These are phyloP conservation scores for Calonectria pseudoturangicola DNA, from an alignment of 2,329 filamentous ascomycete species.

Conservation along the genomic window DNA sequence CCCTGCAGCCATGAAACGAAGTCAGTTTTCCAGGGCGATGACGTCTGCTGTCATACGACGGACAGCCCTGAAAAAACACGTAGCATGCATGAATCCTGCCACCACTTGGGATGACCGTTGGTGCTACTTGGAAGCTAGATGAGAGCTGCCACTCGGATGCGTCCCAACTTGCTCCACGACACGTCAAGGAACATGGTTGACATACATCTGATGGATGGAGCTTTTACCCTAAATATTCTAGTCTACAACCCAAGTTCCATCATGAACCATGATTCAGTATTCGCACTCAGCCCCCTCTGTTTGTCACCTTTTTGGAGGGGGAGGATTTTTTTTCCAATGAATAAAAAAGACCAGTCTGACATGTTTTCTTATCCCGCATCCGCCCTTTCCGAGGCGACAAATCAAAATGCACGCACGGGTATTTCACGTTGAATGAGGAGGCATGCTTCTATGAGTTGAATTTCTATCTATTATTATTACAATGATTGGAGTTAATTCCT, in stretches of 20 bases:
- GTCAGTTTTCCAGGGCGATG: background rate
- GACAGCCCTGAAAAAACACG: slow-evolving; percentile 12
- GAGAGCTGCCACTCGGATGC: background rate
- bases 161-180: slow-evolving; percentile 4
- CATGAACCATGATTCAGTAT: background rate
- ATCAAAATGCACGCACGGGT: background rate
- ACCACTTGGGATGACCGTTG: background rate
- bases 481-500: slow-evolving; percentile 20
- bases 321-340: too few relatives aligned
- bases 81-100: slow-evolving; percentile 12
- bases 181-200: background rate
- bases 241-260: background rate
- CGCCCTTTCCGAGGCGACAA: background rate
- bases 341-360: too few relatives aligned
- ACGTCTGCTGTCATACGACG: slow-evolving; percentile 7
- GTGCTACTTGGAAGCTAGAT: background rate
- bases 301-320: too few relatives aligned
- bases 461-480: slow-evolving; percentile 29
- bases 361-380: background rate
- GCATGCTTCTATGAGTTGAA: slow-evolving; percentile 8
- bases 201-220: too few relatives aligned
- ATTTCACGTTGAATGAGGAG: background rate
- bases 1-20: slow-evolving; percentile 13
- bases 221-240: background rate
- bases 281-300: too few relatives aligned